A percentile compares a stretch with the other conserved stretches of the same genome.
phyloP scores from a whole-genome alignment of 768 basidiomycete genomes.

The Rossbeevera mucosa region DNA sequence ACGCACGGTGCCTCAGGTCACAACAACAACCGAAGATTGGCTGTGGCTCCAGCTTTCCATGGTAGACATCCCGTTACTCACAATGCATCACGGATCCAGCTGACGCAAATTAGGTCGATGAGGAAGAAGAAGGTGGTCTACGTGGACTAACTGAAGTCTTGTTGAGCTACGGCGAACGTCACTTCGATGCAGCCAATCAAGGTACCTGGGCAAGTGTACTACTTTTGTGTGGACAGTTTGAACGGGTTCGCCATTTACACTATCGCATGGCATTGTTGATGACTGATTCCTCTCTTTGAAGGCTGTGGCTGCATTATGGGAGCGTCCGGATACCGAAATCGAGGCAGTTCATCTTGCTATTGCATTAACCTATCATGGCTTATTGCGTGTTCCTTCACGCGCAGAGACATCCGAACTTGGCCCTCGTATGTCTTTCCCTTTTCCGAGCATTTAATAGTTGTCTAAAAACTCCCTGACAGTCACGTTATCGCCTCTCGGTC shows the following conservation, averaged over 20 bases:
- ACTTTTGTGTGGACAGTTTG: conserved; percentile 91
- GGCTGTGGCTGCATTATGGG: conserved; percentile 90
- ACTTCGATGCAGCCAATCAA: conserved; percentile 65
- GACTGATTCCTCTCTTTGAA: conserved; percentile 27
- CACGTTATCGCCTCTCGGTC: conserved; percentile 59
- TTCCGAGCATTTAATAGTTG: not conserved
- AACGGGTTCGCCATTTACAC: conserved; percentile 53
- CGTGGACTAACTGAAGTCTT: conserved; percentile 70
- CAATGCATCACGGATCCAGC: not conserved
- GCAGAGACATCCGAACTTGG: conserved; percentile 83
- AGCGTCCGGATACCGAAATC: conserved; percentile 79
- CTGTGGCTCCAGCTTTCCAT: conserved; percentile 94
- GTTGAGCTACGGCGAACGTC: conserved; percentile 73
- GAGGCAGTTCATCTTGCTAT: conserved; percentile 95
- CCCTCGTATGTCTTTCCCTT: conserved; percentile 51
- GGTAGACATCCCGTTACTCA: conserved; percentile 33
- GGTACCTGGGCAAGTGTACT: conserved; percentile 81
- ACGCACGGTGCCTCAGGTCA: conserved; percentile 78
- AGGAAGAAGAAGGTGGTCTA: conserved; percentile 76
- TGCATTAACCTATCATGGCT: conserved; percentile 87
- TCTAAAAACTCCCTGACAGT: conserved; percentile 40
- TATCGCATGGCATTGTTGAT: not conserved
- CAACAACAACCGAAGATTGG: conserved; percentile 95
- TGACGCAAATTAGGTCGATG: conserved; percentile 53
- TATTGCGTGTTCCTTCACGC: conserved; percentile 77